Base-by-base conservation (phyloP, 352 stramenopile species). In the Blastocystis sp. region DNA sequence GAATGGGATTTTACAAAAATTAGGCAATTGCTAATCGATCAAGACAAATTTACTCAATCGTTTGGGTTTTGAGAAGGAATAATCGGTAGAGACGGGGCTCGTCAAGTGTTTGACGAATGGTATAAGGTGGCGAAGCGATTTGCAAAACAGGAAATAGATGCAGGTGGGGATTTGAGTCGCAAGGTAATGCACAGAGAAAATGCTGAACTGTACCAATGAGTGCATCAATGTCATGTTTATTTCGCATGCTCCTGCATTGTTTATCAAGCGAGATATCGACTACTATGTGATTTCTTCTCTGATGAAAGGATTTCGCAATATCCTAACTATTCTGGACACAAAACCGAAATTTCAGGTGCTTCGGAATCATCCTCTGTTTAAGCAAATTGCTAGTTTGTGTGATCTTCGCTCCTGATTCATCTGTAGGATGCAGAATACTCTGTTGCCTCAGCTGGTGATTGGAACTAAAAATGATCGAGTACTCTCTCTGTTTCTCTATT, bases 341-440 rank as follows among this genome's bases (percentile, higher is more conserved):
- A 84, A 84, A 66, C 73, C 73, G 34, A 84, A 84, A 61, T 84
- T 84, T 53, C 73, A 84, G 39, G 53, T 84, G 3, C 45, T 84
- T 34, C 29, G 73, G 47, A 45, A 64, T 29, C 34, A 84, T 53
- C 5, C 47, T 6, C 45, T 53, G 15, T 84, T 84, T 43, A 6
- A 50, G 0, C 11, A 23, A 15, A 68, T 69, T 7, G 20, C 11
- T 15, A 73, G 13, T 20, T 73, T 15, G 62, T 73, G n/a, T 47
- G 11, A 20, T 34, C 8, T 18, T 45, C 29, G 26, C 29, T 18
- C 0, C 9, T 29, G 9, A 39, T 73, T 73, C 50, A 80, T 80
- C 11, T 45, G 34, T n/a, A 66, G 73, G 50, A 29, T 84, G 18
- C 73, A 68, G 15, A 13, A 68, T 3, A 50, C n/a, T 23, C n/a